Base-by-base conservation (phyloP, 805 yeast genomes). In the Clavispora phyllophila region DNA sequence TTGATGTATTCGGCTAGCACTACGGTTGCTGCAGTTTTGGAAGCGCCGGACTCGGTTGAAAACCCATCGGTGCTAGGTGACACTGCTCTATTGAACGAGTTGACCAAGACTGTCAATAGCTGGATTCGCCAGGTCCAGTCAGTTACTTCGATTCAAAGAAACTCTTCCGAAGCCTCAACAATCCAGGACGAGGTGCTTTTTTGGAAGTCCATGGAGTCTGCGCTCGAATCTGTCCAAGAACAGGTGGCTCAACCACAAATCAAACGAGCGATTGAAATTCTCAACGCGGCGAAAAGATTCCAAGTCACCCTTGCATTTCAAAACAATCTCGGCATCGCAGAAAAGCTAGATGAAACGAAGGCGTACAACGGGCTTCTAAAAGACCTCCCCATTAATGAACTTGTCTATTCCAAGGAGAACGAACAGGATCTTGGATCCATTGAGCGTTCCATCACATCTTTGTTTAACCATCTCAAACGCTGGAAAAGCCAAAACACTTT, bases 261-360 rank as follows among this genome's bases (percentile, higher is more conserved):
- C 1, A 64, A 61, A 17, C 58, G 75, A 8, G 79, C 93, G 0
- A 61, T 88, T 12, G 78, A 75, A 1, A 65, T 85, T 0, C 66
- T 90, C 42, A 76, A 78, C 45, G 65, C 73, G 13, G 88, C 89
- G 2, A 89, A 86, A 51, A 70, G 97, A 48, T 86, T 82, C 55
- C 95, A 86, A 57, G 82, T 87, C 1, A 82, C 90, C 0, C 76
- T 79, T n/a, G 73, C 84, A 27, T 83, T 86, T 53, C 65, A 76
- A 26, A 77, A 87, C 5, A 95, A 87, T 54, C 79, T 84, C 2
- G 87, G 87, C 0, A 61, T 91, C 17, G 61, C 67, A 28, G 81
- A 78, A 22, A 78, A 84, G 13, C 47, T 78, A 10, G 65, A 66
- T 4, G 61, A 62, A 18, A 77, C 88, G 0, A 63, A 67, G 10